Conservation (phyloP, 2,329 filamentous ascomycete species). For the Berkeleyomyces basicola region DNA sequence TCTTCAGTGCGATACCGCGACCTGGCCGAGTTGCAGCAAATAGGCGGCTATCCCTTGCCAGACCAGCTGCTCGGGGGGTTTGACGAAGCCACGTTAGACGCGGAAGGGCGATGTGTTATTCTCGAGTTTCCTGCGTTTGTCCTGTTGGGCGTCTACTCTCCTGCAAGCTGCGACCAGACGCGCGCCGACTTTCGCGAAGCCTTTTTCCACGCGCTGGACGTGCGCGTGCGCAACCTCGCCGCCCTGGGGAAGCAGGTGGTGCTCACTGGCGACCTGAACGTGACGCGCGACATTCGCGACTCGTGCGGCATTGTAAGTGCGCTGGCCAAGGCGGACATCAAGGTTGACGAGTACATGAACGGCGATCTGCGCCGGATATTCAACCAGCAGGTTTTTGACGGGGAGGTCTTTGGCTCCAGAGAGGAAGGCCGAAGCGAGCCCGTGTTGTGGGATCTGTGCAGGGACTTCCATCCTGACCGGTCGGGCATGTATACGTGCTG, state of each 20-base stretch:
- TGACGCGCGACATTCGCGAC: conserved; percentile 52
- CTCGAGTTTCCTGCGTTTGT: conserved; percentile 93
- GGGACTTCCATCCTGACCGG: conserved; percentile 63
- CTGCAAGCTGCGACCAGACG: conserved; percentile 71
- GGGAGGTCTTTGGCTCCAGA: conserved; percentile 23
- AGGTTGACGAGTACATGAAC: conserved; percentile 55
- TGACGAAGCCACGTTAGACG: conserved; percentile 61
- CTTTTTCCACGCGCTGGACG: conserved; percentile 67
- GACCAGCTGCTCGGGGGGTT: conserved; percentile 47
- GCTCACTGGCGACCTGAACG: conserved; percentile 78
- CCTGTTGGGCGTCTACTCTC: conserved; percentile 80
- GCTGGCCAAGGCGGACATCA: conserved; percentile 52
- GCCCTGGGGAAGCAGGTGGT: conserved; percentile 71
- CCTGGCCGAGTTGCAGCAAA: conserved; percentile 54
- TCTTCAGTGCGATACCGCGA: conserved; percentile 56
- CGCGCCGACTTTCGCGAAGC: conserved; percentile 67
- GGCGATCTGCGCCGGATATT: conserved; percentile 59
- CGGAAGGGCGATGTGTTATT: conserved; percentile 79
- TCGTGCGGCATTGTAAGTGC: conserved; percentile 57
- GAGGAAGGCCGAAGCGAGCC: conserved; percentile 24
- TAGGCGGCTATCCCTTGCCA: conserved; percentile 70
- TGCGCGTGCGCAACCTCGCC: conserved; percentile 68
- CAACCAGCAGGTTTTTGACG: conserved; percentile 68
- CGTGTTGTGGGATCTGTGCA: conserved; percentile 68
- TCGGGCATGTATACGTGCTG: conserved; percentile 93